Evolutionary conservation across 1,284 basidiomycete species (phyloP).

Genomic region (Phenoliferia sp.): DNA sequence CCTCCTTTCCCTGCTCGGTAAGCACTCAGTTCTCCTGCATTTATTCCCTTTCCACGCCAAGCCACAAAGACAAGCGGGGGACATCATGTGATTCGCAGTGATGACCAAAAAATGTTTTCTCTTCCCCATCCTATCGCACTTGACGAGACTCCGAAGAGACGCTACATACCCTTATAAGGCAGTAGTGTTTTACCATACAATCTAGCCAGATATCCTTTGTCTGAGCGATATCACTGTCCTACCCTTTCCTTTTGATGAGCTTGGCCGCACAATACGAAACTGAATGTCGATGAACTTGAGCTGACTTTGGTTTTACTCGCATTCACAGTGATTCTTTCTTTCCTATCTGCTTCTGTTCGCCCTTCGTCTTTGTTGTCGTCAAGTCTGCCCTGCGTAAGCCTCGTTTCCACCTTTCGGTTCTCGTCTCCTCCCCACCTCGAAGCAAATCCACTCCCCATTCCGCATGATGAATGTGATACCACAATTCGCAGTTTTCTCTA

Average conservation of each 20-base stretch:
- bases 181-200: not conserved
- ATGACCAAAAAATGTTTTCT: constrained; percentile 5
- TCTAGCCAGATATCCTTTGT: constrained; percentile 1
- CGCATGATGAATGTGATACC: not conserved
- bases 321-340: not conserved
- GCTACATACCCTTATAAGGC: not conserved
- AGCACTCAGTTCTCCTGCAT: not conserved
- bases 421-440: not conserved
- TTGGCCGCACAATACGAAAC: not conserved
- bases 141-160: constrained; percentile 1
- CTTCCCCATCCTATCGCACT: constrained; percentile 3
- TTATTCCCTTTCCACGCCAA: not conserved
- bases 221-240: not conserved
- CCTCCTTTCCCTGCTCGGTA: not conserved
- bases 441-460: not conserved
- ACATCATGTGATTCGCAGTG: not conserved
- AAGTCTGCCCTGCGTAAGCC: not conserved
- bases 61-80: not conserved
- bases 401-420: not conserved
- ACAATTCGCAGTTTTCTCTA: constrained; percentile 1
- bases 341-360: too few relatives aligned
- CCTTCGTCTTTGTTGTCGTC: not conserved
- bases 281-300: too few relatives aligned
- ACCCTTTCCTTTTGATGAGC: not conserved
- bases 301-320: not conserved